Evolutionary conservation across 2,329 filamentous ascomycete species (phyloP).

Genomic region (Talaromyces piceae): DNA sequence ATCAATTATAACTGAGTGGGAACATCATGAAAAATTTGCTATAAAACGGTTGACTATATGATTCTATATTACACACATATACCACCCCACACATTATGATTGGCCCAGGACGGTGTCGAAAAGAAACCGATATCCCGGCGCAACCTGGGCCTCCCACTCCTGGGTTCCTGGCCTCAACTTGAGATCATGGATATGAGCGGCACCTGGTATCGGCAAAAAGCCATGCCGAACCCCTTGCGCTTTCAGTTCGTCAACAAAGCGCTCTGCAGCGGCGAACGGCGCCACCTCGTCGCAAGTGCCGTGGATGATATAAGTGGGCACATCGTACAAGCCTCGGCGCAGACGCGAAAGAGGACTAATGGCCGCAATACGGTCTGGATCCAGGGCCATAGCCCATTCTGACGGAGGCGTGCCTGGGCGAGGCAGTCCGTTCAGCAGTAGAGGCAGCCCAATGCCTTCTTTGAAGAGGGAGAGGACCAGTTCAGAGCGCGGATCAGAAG

Average conservation of each 20-base stretch:
- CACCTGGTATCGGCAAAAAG: not conserved
- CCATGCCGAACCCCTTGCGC: not conserved
- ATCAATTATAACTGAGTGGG: no score
- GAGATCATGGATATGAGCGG: not conserved
- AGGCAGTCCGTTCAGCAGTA: conserved; percentile 15
- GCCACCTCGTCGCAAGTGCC: conserved; percentile 17
- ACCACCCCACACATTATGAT: no score
- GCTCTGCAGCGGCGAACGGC: conserved; percentile 8
- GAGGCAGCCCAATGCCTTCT: not conserved
- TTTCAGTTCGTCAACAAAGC: not conserved
- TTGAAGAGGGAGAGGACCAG: not conserved
- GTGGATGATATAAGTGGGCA: conserved; percentile 18
- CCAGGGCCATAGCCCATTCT: no score
- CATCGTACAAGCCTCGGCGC: conserved; percentile 7
- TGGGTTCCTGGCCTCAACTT: not conserved
- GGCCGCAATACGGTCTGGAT: not conserved
- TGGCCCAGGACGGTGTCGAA: not conserved
- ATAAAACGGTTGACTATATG: no score
- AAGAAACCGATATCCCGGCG: not conserved
- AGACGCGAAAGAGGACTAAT: conserved; percentile 18
- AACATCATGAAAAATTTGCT: no score
- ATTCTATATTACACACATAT: no score
- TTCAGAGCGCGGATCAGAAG: not conserved
- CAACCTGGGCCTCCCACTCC: not conserved
- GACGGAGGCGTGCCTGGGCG: conserved; percentile 9